phyloP scores from a whole-genome alignment of 2,329 filamentous ascomycete genomes.

The Chaetomium strumarium region DNA sequence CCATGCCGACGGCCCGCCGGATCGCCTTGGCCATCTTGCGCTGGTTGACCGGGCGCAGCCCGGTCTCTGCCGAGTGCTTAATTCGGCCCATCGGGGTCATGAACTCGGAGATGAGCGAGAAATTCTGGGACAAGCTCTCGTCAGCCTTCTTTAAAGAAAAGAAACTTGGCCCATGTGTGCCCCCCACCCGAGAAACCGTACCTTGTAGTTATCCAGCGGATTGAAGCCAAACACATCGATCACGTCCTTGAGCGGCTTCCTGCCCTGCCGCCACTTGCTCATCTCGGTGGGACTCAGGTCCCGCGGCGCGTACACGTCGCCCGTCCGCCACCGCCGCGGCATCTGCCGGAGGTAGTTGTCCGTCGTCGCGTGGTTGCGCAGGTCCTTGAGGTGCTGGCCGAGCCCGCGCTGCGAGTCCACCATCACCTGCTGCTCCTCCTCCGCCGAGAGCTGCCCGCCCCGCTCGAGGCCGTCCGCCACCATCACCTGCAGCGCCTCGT shows the following conservation, averaged over 20 bases:
- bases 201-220: constrained; percentile 82
- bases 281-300: constrained; percentile 76
- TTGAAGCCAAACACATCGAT: constrained; percentile 76
- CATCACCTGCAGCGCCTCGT: constrained; percentile 4
- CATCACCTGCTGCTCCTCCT: constrained; percentile 1
- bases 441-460: constrained; percentile 1
- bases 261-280: constrained; percentile 66
- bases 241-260: constrained; percentile 57
- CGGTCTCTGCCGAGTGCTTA: constrained; percentile 67
- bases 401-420: not conserved
- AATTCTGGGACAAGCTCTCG: constrained; percentile 58
- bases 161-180: no score
- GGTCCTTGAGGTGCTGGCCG: constrained; percentile 7
- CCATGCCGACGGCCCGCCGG: constrained; percentile 78
- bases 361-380: constrained; percentile 7
- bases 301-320: constrained; percentile 87
- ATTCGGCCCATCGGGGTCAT: constrained; percentile 82
- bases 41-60: constrained; percentile 83
- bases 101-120: constrained; percentile 83
- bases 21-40: constrained; percentile 90
- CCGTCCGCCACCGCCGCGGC: constrained; percentile 64
- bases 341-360: constrained; percentile 57
- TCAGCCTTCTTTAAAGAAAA: no score
- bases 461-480: constrained; percentile 3
- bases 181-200: no score